These are phyloP conservation scores for Cucurbita ficifolia DNA, from an alignment of 306 rosid species.

Conservation along the genomic window DNA sequence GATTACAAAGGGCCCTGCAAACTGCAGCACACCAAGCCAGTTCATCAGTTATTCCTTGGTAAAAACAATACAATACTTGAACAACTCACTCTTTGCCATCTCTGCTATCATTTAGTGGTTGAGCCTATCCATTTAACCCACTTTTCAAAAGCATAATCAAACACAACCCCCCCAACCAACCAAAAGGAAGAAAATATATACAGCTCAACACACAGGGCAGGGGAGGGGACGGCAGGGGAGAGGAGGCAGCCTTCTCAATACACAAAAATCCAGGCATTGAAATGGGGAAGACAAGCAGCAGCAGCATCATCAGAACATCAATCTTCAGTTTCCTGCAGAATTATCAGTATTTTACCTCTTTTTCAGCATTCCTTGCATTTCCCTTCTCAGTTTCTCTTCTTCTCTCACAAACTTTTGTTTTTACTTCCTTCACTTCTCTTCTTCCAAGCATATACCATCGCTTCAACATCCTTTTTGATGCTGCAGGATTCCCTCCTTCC, in stretches of 20 bases:
- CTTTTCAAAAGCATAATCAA: conserved; percentile 19
- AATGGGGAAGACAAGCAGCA: conserved; percentile 47
- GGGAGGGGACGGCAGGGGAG: not conserved
- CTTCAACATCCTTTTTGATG: conserved; percentile 39
- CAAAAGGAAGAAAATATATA: not conserved
- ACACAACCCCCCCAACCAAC: not conserved
- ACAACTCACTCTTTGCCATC: conserved; percentile 24
- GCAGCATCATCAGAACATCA: conserved; percentile 16
- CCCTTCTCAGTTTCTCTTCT: conserved; percentile 14
- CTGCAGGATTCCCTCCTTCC: conserved; percentile 9
- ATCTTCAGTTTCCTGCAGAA: conserved; percentile 13
- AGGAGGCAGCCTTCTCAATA: conserved; percentile 2
- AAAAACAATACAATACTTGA: conserved; percentile 40
- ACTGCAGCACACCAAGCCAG: not conserved
- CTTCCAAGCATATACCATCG: conserved; percentile 33
- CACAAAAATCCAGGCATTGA: conserved; percentile 13
- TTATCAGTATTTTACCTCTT: conserved; percentile 7
- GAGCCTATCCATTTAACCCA: conserved; percentile 65
- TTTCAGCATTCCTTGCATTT: conserved; percentile 3
- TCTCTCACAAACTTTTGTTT: conserved; percentile 7
- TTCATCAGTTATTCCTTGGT: conserved; percentile 23
- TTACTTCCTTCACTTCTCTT: not conserved
- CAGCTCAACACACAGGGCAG: not conserved
- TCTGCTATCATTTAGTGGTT: conserved; percentile 49
- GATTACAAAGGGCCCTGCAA: conserved; percentile 4